These are phyloP conservation scores for Puccinia hordei DNA, from an alignment of 1,284 basidiomycete species.

Conservation along the genomic window DNA sequence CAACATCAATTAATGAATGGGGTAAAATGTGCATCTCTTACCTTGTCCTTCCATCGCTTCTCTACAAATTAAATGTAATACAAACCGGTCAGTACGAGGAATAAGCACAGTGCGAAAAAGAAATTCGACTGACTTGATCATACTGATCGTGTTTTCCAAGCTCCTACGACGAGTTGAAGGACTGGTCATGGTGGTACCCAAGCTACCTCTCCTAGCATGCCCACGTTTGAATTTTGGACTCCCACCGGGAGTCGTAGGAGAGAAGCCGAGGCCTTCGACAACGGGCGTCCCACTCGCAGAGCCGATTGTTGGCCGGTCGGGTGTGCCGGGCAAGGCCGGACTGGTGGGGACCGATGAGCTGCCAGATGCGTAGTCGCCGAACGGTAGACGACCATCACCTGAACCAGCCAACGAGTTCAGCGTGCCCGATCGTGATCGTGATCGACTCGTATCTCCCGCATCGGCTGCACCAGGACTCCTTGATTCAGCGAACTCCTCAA, in stretches of 20 bases:
- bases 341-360: constrained; percentile 16
- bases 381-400: constrained; percentile 34
- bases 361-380: constrained; percentile 39
- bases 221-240: constrained; percentile 67
- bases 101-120: background rate
- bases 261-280: constrained; percentile 37
- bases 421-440: constrained; percentile 44
- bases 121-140: constrained; percentile 68
- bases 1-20: background rate
- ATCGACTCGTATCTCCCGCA: constrained; percentile 42
- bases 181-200: constrained; percentile 95
- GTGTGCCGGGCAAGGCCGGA: constrained; percentile 39
- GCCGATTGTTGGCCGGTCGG: constrained; percentile 23
- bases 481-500: constrained; percentile 53
- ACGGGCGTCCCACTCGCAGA: constrained; percentile 26
- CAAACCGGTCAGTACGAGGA: background rate
- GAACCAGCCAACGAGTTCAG: constrained; percentile 43
- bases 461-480: constrained; percentile 49
- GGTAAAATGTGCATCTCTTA: constrained; percentile 12
- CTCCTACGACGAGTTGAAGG: constrained; percentile 88
- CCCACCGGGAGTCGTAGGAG: constrained; percentile 44
- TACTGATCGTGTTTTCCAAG: constrained; percentile 90
- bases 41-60: constrained; percentile 51
- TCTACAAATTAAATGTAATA: background rate
- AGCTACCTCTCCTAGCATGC: constrained; percentile 80